Percentiles rank a stretch among this genome's conserved stretches.
These are phyloP conservation scores for Colletotrichum salicis DNA, from an alignment of 2,329 filamentous ascomycete species.

Conservation along the genomic window DNA sequence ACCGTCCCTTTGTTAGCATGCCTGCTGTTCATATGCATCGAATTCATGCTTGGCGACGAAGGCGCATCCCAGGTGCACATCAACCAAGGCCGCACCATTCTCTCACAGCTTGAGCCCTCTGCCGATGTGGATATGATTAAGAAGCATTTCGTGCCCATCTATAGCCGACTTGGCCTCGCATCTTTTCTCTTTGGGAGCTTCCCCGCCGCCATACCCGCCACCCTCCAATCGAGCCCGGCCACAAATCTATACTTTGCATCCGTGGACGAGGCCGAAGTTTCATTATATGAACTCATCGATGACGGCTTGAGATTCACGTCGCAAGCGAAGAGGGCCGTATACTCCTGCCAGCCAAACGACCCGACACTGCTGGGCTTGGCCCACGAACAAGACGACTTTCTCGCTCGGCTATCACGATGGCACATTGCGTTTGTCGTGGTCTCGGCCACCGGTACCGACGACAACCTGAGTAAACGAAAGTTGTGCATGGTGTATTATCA, in stretches of 20 bases:
- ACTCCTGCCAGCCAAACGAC: conserved; percentile 40
- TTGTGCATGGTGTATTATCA: conserved; percentile 52
- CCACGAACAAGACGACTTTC: conserved; percentile 46
- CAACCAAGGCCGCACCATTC: conserved; percentile 54
- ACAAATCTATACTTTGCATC: conserved; percentile 44
- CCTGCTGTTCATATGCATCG: conserved; percentile 63
- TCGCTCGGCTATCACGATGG: conserved; percentile 44
- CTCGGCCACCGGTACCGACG: conserved; percentile 40
- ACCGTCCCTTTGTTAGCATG: conserved; percentile 55
- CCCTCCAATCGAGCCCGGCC: conserved; percentile 47
- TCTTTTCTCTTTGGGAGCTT: conserved; percentile 53
- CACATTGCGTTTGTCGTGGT: conserved; percentile 45
- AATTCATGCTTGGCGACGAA: conserved; percentile 63
- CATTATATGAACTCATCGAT: conserved; percentile 53
- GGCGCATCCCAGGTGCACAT: conserved; percentile 57
- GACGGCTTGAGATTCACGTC: conserved; percentile 51
- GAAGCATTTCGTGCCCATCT: conserved; percentile 55
- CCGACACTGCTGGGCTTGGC: conserved; percentile 41
- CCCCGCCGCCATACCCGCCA: conserved; percentile 48
- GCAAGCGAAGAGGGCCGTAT: conserved; percentile 41
- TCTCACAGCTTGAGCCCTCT: conserved; percentile 46
- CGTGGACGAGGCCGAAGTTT: conserved; percentile 43
- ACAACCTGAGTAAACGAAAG: conserved; percentile 35
- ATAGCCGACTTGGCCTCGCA: conserved; percentile 53
- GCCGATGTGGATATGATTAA: conserved; percentile 50